Percentiles rank a stretch among this genome's conserved stretches.
phyloP scores from a whole-genome alignment of 306 rosid genomes.

The Pterocarpus macrocarpus region DNA sequence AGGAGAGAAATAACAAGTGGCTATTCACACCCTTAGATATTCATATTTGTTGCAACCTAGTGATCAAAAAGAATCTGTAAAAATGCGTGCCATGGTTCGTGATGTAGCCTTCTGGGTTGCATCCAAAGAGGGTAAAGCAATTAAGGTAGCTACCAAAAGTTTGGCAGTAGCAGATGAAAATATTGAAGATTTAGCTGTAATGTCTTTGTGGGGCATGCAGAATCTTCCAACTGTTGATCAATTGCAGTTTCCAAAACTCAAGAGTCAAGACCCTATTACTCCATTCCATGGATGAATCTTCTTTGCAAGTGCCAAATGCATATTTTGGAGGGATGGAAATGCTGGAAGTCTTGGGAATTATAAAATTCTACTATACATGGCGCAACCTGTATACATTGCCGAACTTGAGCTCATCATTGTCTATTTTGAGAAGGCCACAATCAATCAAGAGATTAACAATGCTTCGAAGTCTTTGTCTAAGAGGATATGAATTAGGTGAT shows the following conservation, averaged over 20 bases:
- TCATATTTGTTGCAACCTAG: conserved; percentile 12
- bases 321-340: conserved; percentile 16
- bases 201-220: neutral
- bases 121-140: neutral
- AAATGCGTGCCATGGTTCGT: conserved; percentile 40
- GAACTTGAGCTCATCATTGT: neutral
- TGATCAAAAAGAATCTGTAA: neutral
- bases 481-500: neutral
- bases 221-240: neutral
- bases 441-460: conserved; percentile 18
- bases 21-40: neutral
- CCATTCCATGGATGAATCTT: neutral
- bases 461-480: neutral
- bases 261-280: conserved; percentile 20
- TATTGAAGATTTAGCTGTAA: neutral
- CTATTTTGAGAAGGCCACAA: conserved; percentile 7
- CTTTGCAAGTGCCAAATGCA: conserved; percentile 24
- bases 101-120: conserved; percentile 38
- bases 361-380: neutral
- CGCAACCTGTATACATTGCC: neutral
- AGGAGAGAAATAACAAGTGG: conserved; percentile 29
- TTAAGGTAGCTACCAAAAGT: neutral
- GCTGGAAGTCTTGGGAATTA: conserved; percentile 26
- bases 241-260: neutral
- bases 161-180: conserved; percentile 5